These are phyloP conservation scores for Cokeromyces recurvatus DNA, from an alignment of 371 early-diverging fungal species.

Conservation along the genomic window DNA sequence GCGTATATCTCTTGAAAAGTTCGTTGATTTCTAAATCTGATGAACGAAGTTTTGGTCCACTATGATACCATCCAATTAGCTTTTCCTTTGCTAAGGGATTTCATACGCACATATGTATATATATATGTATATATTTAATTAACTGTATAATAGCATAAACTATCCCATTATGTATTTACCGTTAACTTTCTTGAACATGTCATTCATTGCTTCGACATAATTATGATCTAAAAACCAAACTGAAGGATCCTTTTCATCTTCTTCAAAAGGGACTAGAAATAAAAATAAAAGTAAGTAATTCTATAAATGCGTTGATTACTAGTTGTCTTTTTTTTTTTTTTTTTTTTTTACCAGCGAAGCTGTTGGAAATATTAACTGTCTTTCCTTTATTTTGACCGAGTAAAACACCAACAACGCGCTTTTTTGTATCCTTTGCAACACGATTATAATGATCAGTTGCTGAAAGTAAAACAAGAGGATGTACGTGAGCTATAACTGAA, in stretches of 20 bases:
- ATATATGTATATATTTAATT: too few species aligned
- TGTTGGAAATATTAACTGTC: conserved; percentile 95
- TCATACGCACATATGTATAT: too few species aligned
- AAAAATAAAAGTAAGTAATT: background rate
- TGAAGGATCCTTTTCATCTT: conserved; percentile 95
- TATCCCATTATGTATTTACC: conserved; percentile 53
- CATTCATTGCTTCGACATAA: conserved; percentile 98
- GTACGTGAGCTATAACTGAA: conserved; percentile 77
- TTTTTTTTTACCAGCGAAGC: conserved; percentile 87
- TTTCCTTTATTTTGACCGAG: conserved; percentile 92
- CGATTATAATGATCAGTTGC: conserved; percentile 99
- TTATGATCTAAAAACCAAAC: conserved; percentile 99
- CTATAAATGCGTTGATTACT: background rate
- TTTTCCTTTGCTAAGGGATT: conserved; percentile 95
- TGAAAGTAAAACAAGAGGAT: conserved; percentile 98
- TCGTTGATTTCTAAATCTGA: conserved; percentile 99
- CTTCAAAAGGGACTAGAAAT: conserved; percentile 94
- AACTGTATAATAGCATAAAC: too few species aligned
- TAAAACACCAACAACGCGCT: conserved; percentile 99
- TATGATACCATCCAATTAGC: conserved; percentile 99
- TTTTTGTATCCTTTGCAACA: conserved; percentile 91
- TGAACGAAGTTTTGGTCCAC: conserved; percentile 95
- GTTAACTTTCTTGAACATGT: conserved; percentile 99
- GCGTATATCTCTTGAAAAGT: conserved; percentile 90
- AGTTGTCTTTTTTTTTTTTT: background rate